Evolutionary conservation across 1,139 yeast species (phyloP), one percentile per base, ranked within the genome.

Genomic region (Debaryomyces sp.): DNA sequence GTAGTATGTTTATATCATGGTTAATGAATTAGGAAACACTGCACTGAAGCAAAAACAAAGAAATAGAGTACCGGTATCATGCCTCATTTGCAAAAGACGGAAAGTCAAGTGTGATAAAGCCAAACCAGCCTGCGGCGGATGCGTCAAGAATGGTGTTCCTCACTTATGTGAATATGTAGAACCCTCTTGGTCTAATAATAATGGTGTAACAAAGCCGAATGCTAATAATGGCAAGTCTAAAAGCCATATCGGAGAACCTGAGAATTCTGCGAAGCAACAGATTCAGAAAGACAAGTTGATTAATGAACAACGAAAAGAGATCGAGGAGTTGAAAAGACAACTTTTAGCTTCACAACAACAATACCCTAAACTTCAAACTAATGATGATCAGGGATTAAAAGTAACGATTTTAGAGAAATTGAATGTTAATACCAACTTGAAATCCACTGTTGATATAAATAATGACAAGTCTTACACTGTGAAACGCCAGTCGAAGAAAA

Each of bases 31-130:
- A 34, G 40, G 12, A 29, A 12, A 32, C 18, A 35, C 46, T 47
- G 43, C 27, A 33, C 44, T 37, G 21, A 45, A 49, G 43, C 56
- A 55, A 43, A 60, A 59, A 45, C 67, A 63, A 41, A 57, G 78
- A 43, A 65, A 66, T 44, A 61, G 81, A 44, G 77, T 70, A 0
- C 80, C 81, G 1, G 58, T 75, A 23, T 65, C 77, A 29, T 76
- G 81, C 52, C 59, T 73, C 36, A 69, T 72, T 48, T 76, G 81
- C 56, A 67, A 75, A 50, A 68, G 70, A 49, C 55, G 81, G 26
- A 75, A 76, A 57, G 80, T 76, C 51, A 73, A 72, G 50, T 76
- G 81, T 61, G 80, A 75, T 54, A 73, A 74, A 50, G 68, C 55
- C 24, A 63, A 66, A 47, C 81, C 81, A 2, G 62, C 73, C 2